A percentile compares a stretch with the other conserved stretches of the same genome.
phyloP scores from a whole-genome alignment of 495 filamentous ascomycete species.

The Polyplosphaeria fusca region DNA sequence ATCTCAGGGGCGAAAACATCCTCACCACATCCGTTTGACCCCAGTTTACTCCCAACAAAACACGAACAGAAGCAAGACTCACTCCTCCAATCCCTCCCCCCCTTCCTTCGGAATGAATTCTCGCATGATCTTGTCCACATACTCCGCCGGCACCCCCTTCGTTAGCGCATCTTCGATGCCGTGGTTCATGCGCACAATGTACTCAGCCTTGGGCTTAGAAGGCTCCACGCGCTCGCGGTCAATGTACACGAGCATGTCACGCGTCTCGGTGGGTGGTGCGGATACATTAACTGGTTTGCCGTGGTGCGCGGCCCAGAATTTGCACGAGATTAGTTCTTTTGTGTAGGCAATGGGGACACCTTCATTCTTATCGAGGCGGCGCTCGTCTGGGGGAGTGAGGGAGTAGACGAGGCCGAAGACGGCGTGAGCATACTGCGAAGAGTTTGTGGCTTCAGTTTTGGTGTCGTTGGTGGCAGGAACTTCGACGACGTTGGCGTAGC shows the following conservation, averaged over 20 bases:
- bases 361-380: slow-evolving; percentile 51
- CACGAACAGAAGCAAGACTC: no score
- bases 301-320: slow-evolving; percentile 41
- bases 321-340: slow-evolving; percentile 42
- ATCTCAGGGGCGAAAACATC: no score
- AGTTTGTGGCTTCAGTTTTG: not conserved
- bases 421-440: slow-evolving; percentile 7
- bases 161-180: slow-evolving; percentile 59
- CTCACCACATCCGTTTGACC: no score
- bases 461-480: not conserved
- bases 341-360: slow-evolving; percentile 59
- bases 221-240: slow-evolving; percentile 47
- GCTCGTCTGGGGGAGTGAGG: slow-evolving; percentile 47
- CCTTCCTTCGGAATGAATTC: slow-evolving; percentile 51
- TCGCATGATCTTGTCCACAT: slow-evolving; percentile 57
- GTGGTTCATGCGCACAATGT: slow-evolving; percentile 64
- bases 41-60: no score
- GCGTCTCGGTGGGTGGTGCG: slow-evolving; percentile 8
- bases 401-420: slow-evolving; percentile 56
- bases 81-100: slow-evolving; percentile 4
- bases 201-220: slow-evolving; percentile 56
- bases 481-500: slow-evolving; percentile 67
- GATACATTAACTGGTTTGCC: slow-evolving; percentile 4
- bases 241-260: slow-evolving; percentile 56
- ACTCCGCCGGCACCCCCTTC: slow-evolving; percentile 55